Conservation (phyloP, 331 rosid genomes). For the Malus hybrid region DNA sequence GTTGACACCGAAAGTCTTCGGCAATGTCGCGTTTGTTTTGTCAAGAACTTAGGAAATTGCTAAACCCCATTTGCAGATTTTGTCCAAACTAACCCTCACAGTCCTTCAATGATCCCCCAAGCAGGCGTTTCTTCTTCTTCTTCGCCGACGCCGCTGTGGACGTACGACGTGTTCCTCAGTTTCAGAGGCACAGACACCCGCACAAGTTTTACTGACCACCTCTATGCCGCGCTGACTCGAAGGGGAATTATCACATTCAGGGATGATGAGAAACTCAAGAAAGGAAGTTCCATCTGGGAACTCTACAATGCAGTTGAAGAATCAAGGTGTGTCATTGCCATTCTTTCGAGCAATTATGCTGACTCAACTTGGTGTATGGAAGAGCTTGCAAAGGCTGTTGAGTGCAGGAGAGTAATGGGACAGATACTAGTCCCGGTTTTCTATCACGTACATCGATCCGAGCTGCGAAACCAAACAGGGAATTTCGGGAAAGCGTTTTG, state of each 20-base stretch:
- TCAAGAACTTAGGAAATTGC: background rate
- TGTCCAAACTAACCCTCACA: background rate
- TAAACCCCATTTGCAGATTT: background rate
- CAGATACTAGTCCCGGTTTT: conserved; percentile 9
- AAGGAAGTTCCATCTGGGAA: background rate
- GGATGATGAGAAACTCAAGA: background rate
- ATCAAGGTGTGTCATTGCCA: conserved; percentile 4
- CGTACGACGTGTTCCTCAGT: conserved; percentile 12
- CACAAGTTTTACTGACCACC: background rate
- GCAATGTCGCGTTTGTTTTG: too few relatives aligned
- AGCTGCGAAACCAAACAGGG: conserved; percentile 5
- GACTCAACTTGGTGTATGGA: background rate
- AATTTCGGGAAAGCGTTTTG: background rate
- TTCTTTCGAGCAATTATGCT: conserved; percentile 1
- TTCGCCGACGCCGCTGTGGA: background rate
- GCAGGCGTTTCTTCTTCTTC: background rate
- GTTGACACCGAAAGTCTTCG: too few relatives aligned
- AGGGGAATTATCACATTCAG: conserved; percentile 5
- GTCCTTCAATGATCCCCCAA: background rate
- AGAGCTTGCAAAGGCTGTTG: background rate
- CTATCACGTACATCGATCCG: conserved; percentile 5
- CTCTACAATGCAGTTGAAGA: conserved; percentile 9
- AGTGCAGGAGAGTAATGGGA: background rate
- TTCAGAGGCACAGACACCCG: background rate
- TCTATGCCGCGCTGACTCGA: background rate